Base-by-base conservation (phyloP, 176 grass and related monocot genomes). In the Eleusine indica region DNA sequence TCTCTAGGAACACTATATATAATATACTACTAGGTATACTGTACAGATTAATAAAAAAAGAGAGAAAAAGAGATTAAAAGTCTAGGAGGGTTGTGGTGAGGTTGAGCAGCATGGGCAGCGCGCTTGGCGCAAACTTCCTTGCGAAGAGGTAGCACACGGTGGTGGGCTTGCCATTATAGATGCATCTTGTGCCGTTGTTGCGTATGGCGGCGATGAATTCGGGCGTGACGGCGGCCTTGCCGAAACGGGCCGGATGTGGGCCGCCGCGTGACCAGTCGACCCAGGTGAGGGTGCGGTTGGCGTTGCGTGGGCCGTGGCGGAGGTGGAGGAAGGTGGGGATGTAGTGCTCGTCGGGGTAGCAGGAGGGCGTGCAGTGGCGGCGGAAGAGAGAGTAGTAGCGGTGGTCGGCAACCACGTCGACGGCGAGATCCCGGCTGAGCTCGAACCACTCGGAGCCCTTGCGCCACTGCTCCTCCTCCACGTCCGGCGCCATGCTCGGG, bases 381-480 rank as follows among this genome's bases (percentile, higher is more conserved):
- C 72, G 70, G 86, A 94, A 94, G 9, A 91, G 48, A 11, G 69
- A 46, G 78, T 86, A 86, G 73, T 89, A 91, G 37, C 80, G 86
- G 2, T 15, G 6, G 65, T 90, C 92, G 1, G 92, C 82, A 12
- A 94, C 70, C 3, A 94, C 44, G 76, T 89, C 90, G 3, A 85
- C 84, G 19, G 92, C 87, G 2, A 94, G 86, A 8, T 90, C 89
- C 6, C 89, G 81, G 89, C 73, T 89, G 7, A 94, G 87, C 70
- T 94, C 92, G 32, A 94, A 94, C 92, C 92, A 94, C 81, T 94
- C 84, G 1, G 92, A 91, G 0, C 92, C 89, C 37, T 94, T 94
- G 7, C 92, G 37, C 92, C 92, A 94, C 57, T 91, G 63, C 15
- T 79, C 63, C 57, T 87, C 75, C 73, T 10, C 43, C 49, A 91